Base-by-base conservation (phyloP, 768 basidiomycete genomes). In the Suillus cothurnatus region DNA sequence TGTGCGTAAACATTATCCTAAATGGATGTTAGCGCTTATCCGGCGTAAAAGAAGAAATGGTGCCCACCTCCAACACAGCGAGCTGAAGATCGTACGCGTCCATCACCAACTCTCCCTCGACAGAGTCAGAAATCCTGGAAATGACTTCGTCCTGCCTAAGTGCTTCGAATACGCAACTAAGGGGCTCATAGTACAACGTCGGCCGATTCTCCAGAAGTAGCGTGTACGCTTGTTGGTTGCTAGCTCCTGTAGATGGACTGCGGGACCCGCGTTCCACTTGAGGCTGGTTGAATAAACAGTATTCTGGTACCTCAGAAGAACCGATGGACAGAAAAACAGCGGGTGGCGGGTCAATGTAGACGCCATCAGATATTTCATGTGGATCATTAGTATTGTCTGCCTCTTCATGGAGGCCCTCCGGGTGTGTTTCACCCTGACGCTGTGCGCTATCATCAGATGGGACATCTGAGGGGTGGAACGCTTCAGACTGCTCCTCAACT, bases 291-390 rank as follows among this genome's bases (percentile, higher is more conserved):
- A 90, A 91, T 55, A 90, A 76, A 62, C 78, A 83, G 67, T 81
- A 80, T 38, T 81, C 76, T 45, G 75, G 68, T 23, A 78, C 79
- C 56, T 79, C 80, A 39, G 85, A 69, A 41, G 82, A 79, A 36
- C 70, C 65, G 28, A 84, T 56, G 11, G 78, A 78, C 39, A 91
- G 72, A 41, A 91, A 77, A 52, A 91, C 88, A 19, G 89, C 81
- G 15, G 91, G 91, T 32, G 91, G 91, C 34, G 89, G 88, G 66
- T 91, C 90, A 61, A 90, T 90, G 73, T 87, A 91, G 55, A 90
- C 86, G 34, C 85, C 90, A 71, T 87, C 86, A 31, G 84, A 86
- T 61, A 86, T 84, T 74, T 86, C 83, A 71, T 86, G 85, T n/a
- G 84, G 84, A 73, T 88, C 81, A 60, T 52, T 58, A 2, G 52